These are phyloP conservation scores for Myriosclerotinia duriaeana DNA, from an alignment of 2,329 filamentous ascomycete genomes.

Conservation along the genomic window DNA sequence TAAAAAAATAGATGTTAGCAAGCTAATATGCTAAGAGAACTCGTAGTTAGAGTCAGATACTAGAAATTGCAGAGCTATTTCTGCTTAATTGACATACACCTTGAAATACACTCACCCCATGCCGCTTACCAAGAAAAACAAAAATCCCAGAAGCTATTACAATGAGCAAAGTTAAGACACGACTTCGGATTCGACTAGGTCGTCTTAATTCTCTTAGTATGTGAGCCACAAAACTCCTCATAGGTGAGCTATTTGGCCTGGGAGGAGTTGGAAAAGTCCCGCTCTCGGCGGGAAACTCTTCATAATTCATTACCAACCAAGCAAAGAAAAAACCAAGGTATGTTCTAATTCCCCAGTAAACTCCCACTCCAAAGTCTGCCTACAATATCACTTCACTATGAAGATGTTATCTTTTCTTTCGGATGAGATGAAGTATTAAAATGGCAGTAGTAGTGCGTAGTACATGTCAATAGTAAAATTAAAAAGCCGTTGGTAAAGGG, in stretches of 20 bases:
- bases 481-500: not conserved
- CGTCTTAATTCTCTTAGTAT: slow-evolving; percentile 28
- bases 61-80: not conserved
- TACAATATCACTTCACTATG: not conserved
- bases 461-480: not conserved
- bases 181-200: slow-evolving; percentile 29
- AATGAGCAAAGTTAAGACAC: slow-evolving; percentile 25
- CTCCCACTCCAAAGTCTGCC: not conserved
- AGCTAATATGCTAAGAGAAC: not conserved
- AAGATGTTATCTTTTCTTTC: not conserved
- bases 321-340: not conserved
- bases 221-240: slow-evolving; percentile 26
- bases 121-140: slow-evolving; percentile 23
- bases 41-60: not conserved
- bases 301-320: slow-evolving; percentile 9
- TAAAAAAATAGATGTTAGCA: slow-evolving; percentile 12
- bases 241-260: slow-evolving; percentile 24
- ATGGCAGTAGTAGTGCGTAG: not conserved
- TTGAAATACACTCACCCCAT: slow-evolving; percentile 18
- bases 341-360: not conserved
- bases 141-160: slow-evolving; percentile 25
- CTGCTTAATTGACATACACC: not conserved
- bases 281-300: not conserved
- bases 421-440: not conserved
- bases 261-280: not conserved